Percentiles rank a stretch among this genome's conserved stretches.
phyloP scores from a whole-genome alignment of 768 basidiomycete genomes.

The Clitopilus hobsonii region DNA sequence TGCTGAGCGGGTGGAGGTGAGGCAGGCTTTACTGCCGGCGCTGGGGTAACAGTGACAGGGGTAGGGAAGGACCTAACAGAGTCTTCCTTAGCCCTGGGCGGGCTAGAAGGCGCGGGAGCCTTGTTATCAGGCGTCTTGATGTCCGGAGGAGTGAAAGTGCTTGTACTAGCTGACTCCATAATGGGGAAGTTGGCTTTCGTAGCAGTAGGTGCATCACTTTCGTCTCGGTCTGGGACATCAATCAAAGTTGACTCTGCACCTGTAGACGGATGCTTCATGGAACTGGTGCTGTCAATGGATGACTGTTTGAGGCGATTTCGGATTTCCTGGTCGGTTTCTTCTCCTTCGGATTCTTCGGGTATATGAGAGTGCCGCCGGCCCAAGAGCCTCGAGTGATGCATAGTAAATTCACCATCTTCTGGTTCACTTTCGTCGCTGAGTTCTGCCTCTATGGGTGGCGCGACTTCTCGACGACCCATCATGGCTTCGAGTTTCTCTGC shows the following conservation, averaged over 20 bases:
- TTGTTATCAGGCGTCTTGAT: not conserved
- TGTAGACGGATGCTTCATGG: constrained; percentile 2
- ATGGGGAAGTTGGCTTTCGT: constrained; percentile 24
- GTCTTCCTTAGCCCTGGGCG: constrained; percentile 4
- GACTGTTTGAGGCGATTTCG: constrained; percentile 8
- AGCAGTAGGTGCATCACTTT: constrained; percentile 30
- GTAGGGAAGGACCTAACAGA: constrained; percentile 22
- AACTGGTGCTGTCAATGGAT: constrained; percentile 3
- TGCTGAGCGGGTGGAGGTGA: constrained; percentile 23
- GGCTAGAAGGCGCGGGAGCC: not conserved
- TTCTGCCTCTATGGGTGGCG: constrained; percentile 71
- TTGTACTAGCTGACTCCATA: constrained; percentile 16
- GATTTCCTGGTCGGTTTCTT: constrained; percentile 22
- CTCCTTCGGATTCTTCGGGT: constrained; percentile 67
- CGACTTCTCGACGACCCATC: constrained; percentile 22
- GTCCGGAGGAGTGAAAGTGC: constrained; percentile 6
- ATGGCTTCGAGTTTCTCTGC: constrained; percentile 43
- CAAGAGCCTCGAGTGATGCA: constrained; percentile 11
- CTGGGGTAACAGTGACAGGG: constrained; percentile 7
- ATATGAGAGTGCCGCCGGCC: constrained; percentile 47
- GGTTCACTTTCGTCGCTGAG: constrained; percentile 78
- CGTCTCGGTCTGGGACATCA: constrained; percentile 22
- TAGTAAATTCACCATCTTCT: constrained; percentile 45
- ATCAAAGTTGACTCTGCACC: constrained; percentile 13
- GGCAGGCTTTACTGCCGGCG: constrained; percentile 5